Conservation (phyloP, 345 rosid genomes). For the Abelmoschus esculentus region DNA sequence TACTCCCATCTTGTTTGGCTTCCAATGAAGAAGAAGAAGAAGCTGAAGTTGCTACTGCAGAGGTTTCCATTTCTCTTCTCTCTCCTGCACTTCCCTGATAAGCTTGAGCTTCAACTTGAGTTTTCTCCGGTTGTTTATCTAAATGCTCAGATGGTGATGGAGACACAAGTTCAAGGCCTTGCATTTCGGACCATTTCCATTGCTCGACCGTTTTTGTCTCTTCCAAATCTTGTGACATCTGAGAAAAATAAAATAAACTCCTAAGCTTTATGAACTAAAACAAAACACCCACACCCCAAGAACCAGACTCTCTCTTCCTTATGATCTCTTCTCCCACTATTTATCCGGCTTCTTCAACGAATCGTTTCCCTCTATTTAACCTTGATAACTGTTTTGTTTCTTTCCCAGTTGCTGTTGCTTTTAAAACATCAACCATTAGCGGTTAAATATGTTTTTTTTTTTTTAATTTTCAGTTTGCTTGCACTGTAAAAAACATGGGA, state of each 20-base stretch:
- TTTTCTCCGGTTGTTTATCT: background rate
- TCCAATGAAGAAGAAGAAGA: slow-evolving; percentile 18
- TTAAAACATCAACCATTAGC: background rate
- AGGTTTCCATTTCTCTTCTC: slow-evolving; percentile 46
- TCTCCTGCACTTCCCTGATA: slow-evolving; percentile 12
- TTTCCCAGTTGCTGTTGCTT: slow-evolving; percentile 11
- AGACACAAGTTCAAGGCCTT: slow-evolving; percentile 89
- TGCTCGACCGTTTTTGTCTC: slow-evolving; percentile 69
- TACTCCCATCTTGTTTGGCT: slow-evolving; percentile 25
- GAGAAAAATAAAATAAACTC: slow-evolving; percentile 20
- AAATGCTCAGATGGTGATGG: slow-evolving; percentile 24
- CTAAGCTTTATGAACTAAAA: slow-evolving; percentile 37
- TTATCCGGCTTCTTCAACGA: slow-evolving; percentile 26
- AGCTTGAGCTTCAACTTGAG: slow-evolving; percentile 1
- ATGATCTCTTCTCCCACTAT: slow-evolving; percentile 28
- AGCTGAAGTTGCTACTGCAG: background rate
- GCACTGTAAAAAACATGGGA: slow-evolving; percentile 43
- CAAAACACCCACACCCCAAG: slow-evolving; percentile 1
- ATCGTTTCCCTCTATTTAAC: background rate
- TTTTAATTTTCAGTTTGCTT: slow-evolving; percentile 18
- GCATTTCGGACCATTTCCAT: slow-evolving; percentile 99
- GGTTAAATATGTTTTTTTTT: slow-evolving; percentile 9
- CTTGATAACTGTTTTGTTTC: background rate
- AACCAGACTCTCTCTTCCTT: slow-evolving; percentile 20
- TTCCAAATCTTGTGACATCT: slow-evolving; percentile 76